Conservation (phyloP, 441 rosid species). For the Eutrema salsugineum region DNA sequence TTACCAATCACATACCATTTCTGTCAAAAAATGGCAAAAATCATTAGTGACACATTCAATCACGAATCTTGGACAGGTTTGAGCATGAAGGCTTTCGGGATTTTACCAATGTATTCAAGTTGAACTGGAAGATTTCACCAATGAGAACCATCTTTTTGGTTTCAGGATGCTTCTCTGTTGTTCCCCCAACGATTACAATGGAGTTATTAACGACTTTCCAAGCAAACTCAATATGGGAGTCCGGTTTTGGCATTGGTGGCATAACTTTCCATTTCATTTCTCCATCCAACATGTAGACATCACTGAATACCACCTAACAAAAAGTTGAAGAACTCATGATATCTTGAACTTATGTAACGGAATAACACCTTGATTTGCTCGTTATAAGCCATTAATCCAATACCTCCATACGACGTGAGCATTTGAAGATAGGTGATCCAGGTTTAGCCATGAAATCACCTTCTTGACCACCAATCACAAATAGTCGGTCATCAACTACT, state of each 20-base stretch:
- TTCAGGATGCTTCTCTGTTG: conserved; percentile 90
- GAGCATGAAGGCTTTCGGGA: not conserved
- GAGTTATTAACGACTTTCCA: conserved; percentile 85
- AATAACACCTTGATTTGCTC: not conserved
- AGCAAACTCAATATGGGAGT: conserved; percentile 94
- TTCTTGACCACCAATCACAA: conserved; percentile 87
- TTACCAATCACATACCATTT: conserved; percentile 88
- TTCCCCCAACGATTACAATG: conserved; percentile 83
- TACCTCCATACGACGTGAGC: conserved; percentile 86
- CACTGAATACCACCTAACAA: conserved; percentile 58
- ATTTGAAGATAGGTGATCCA: conserved; percentile 90
- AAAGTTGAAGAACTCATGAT: not conserved
- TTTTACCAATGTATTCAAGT: conserved; percentile 66
- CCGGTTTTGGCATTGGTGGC: conserved; percentile 87
- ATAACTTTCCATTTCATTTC: conserved; percentile 88
- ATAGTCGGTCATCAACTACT: conserved; percentile 60
- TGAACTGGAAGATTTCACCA: conserved; percentile 82
- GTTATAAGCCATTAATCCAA: not conserved
- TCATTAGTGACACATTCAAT: not conserved
- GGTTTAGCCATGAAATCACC: conserved; percentile 98
- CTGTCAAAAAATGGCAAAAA: conserved; percentile 38
- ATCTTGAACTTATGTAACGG: not conserved
- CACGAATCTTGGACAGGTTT: conserved; percentile 21
- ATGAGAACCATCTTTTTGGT: conserved; percentile 88
- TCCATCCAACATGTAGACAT: conserved; percentile 86